phyloP scores from a whole-genome alignment of 352 stramenopile species.

The Phytophthora crassamura region DNA sequence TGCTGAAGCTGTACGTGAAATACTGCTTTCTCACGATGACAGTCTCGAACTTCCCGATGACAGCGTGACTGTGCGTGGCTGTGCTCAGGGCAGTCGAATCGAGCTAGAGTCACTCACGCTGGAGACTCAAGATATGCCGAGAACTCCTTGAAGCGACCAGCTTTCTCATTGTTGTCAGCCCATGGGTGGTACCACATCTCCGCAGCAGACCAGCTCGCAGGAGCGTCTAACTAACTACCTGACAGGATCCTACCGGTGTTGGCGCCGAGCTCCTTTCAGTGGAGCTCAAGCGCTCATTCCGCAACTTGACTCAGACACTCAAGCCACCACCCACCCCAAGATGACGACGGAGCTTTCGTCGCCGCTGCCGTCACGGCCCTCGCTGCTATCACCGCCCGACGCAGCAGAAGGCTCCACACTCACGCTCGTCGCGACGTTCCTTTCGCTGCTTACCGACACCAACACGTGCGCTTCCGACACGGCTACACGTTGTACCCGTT shows the following conservation, averaged over 20 bases:
- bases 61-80: neutral
- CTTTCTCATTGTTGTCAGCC: conserved; percentile 17
- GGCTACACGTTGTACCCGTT: conserved; percentile 39
- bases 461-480: conserved; percentile 36
- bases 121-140: conserved; percentile 21
- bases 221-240: too few relatives aligned
- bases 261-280: neutral
- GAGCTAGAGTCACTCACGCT: neutral
- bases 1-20: too few relatives aligned
- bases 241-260: conserved; percentile 14
- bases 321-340: conserved; percentile 10
- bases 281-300: conserved; percentile 19
- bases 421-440: conserved; percentile 25
- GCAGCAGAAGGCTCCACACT: conserved; percentile 27
- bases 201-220: conserved; percentile 17
- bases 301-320: conserved; percentile 16
- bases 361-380: conserved; percentile 13
- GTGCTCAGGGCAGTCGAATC: too few relatives aligned
- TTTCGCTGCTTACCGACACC: conserved; percentile 26
- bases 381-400: conserved; percentile 9
- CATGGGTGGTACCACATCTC: conserved; percentile 10
- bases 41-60: neutral
- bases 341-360: too few relatives aligned
- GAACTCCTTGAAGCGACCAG: conserved; percentile 11
- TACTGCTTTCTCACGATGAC: too few relatives aligned